phyloP scores from a whole-genome alignment of 2,329 filamentous ascomycete genomes.

The Neonectria faginata region DNA sequence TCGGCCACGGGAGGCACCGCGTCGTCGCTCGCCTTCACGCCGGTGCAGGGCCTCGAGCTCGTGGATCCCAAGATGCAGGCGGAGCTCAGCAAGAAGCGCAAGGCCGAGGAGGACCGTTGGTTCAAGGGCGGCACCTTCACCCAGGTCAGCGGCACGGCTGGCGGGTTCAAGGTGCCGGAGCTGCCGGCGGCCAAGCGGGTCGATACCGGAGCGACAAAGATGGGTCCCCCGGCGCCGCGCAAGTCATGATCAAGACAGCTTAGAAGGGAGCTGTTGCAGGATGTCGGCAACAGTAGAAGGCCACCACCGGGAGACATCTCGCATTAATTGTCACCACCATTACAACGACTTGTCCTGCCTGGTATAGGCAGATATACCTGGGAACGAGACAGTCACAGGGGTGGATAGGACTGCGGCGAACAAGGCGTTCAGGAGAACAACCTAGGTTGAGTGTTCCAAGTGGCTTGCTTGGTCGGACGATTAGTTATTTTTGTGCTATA shows the following conservation, averaged over 20 bases:
- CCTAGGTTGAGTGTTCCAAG: background rate
- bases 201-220: slow-evolving; percentile 51
- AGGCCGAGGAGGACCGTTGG: slow-evolving; percentile 94
- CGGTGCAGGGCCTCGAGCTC: slow-evolving; percentile 92
- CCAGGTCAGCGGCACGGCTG: slow-evolving; percentile 72
- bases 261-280: background rate
- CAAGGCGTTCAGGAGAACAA: slow-evolving; percentile 37
- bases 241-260: slow-evolving; percentile 32
- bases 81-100: slow-evolving; percentile 88
- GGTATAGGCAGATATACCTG: slow-evolving; percentile 1
- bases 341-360: background rate
- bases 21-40: slow-evolving; percentile 91
- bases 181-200: slow-evolving; percentile 80
- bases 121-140: slow-evolving; percentile 99
- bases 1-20: slow-evolving; percentile 78
- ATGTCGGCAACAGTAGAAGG: slow-evolving; percentile 2
- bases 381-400: slow-evolving; percentile 6
- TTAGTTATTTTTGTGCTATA: background rate
- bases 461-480: background rate
- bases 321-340: background rate
- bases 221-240: slow-evolving; percentile 50
- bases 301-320: background rate
- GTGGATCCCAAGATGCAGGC: slow-evolving; percentile 93
- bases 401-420: slow-evolving; percentile 35
- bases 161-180: slow-evolving; percentile 85